Conservation (phyloP, 2,329 filamentous ascomycete species). For the Epichloe gansuensis region DNA sequence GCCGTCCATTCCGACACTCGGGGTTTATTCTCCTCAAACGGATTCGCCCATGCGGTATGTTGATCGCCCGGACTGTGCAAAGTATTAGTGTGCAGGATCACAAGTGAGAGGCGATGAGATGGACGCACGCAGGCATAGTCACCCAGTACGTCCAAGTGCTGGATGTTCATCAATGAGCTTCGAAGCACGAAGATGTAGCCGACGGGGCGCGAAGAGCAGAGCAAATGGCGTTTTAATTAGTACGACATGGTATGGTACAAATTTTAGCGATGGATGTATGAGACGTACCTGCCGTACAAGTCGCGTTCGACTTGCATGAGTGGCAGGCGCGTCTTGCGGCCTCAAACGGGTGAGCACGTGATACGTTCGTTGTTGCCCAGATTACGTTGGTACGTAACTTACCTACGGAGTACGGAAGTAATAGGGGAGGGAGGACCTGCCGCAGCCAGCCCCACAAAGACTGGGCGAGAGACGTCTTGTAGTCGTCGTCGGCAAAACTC, state of each 20-base stretch:
- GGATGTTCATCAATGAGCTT: background rate
- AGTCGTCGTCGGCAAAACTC: no score
- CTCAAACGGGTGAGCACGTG: slow-evolving; percentile 10
- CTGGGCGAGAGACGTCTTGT: no score
- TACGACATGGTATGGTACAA: background rate
- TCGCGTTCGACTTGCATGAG: background rate
- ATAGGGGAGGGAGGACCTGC: background rate
- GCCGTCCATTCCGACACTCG: slow-evolving; percentile 74
- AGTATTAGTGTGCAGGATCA: slow-evolving; percentile 9
- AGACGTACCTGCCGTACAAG: background rate
- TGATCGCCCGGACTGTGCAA: slow-evolving; percentile 54
- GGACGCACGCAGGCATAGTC: slow-evolving; percentile 33
- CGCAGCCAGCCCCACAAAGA: background rate
- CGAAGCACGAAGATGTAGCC: background rate
- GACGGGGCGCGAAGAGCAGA: background rate
- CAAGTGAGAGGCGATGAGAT: slow-evolving; percentile 5
- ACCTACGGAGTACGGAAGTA: background rate
- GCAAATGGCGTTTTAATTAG: background rate
- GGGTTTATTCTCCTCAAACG: slow-evolving; percentile 62
- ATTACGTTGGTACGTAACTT: no score
- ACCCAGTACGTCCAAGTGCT: slow-evolving; percentile 1
- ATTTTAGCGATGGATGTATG: background rate
- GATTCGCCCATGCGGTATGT: slow-evolving; percentile 50
- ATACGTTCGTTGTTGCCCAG: background rate
- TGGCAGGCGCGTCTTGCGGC: slow-evolving; percentile 2